phyloP scores from a whole-genome alignment of 345 rosid genomes.

The Microthlaspi erraticum region DNA sequence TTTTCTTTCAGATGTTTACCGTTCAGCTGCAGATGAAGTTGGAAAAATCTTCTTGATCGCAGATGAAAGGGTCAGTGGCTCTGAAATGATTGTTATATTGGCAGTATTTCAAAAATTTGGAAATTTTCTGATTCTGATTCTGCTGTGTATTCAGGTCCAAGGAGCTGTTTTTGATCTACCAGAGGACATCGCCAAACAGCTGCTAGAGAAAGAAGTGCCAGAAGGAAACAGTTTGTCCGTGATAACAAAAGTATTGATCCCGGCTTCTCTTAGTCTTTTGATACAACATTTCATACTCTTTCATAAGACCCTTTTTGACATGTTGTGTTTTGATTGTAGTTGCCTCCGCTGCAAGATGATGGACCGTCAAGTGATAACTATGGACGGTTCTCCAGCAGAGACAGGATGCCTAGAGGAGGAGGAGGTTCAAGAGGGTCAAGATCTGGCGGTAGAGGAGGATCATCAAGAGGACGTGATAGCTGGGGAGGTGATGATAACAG shows the following conservation, averaged over 20 bases:
- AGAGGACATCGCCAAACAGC: constrained; percentile 85
- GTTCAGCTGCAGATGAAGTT: constrained; percentile 88
- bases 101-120: neutral
- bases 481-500: constrained; percentile 65
- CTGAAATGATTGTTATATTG: constrained; percentile 9
- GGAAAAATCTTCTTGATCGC: constrained; percentile 89
- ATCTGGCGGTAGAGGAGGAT: constrained; percentile 53
- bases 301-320: neutral
- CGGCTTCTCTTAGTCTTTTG: constrained; percentile 10
- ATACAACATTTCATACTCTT: neutral
- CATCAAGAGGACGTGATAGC: constrained; percentile 60
- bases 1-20: constrained; percentile 84
- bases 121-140: constrained; percentile 24
- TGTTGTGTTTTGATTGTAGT: constrained; percentile 49
- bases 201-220: constrained; percentile 71
- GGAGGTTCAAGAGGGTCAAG: constrained; percentile 55
- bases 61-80: constrained; percentile 71
- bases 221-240: constrained; percentile 77
- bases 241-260: constrained; percentile 67
- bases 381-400: constrained; percentile 83
- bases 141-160: constrained; percentile 66
- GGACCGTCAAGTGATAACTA: constrained; percentile 82
- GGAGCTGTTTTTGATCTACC: constrained; percentile 98
- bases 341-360: constrained; percentile 93
- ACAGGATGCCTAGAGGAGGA: constrained; percentile 66